phyloP scores from a whole-genome alignment of 495 filamentous ascomycete species.

The Neurospora sp. region DNA sequence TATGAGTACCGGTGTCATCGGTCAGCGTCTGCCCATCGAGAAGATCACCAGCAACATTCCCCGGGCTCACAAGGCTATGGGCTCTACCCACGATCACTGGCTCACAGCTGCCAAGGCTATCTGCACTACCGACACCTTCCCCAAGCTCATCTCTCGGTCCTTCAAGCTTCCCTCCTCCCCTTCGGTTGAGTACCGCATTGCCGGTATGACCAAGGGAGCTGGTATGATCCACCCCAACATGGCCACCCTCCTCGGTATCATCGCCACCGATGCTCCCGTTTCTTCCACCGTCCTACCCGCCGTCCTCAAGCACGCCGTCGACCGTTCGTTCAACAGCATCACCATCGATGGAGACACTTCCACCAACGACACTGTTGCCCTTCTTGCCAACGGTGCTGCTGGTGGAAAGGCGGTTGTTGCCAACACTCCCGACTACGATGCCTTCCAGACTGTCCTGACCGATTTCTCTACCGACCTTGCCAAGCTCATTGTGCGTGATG shows the following conservation, averaged over 20 bases:
- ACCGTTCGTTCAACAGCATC: conserved; percentile 91
- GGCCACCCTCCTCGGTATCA: conserved; percentile 88
- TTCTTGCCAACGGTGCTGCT: conserved; percentile 90
- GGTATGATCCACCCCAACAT: conserved; percentile 99
- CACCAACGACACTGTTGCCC: conserved; percentile 91
- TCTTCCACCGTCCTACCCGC: conserved; percentile 53
- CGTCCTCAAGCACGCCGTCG: conserved; percentile 64
- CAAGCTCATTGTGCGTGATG: conserved; percentile 88
- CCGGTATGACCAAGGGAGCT: conserved; percentile 95
- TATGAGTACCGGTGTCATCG: conserved; percentile 98
- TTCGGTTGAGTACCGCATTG: conserved; percentile 65
- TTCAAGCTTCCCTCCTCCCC: conserved; percentile 82
- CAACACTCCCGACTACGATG: conserved; percentile 50
- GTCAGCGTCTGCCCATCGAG: conserved; percentile 82
- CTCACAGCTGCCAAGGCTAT: conserved; percentile 80
- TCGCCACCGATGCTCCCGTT: conserved; percentile 88
- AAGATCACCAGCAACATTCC: conserved; percentile 83
- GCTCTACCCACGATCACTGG: conserved; percentile 74
- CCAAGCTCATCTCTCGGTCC: conserved; percentile 78
- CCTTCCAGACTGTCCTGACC: conserved; percentile 59
- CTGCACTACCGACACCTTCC: conserved; percentile 98
- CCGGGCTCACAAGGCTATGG: conserved; percentile 56
- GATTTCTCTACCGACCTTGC: conserved; percentile 74
- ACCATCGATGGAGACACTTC: conserved; percentile 93
- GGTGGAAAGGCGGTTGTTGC: conserved; percentile 58